Evolutionary conservation across 345 rosid genomes (phyloP).

Genomic region (Eucalyptus pauciflora): DNA sequence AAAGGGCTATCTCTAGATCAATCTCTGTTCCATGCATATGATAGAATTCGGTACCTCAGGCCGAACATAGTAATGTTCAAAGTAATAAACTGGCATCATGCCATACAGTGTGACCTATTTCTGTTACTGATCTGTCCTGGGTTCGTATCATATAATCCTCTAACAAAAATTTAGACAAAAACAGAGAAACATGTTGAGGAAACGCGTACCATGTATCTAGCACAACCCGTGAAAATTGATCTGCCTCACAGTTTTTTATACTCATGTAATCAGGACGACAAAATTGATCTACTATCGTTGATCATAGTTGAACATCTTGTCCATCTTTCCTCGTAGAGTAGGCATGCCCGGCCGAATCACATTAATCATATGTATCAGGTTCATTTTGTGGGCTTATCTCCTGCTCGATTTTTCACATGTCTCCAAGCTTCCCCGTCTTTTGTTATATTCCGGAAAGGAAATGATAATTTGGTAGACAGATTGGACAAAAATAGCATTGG

Average conservation of each 20-base stretch:
- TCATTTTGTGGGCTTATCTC: background rate
- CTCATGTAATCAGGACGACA: background rate
- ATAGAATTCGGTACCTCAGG: background rate
- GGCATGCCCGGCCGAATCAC: background rate
- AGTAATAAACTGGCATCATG: background rate
- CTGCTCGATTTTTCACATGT: background rate
- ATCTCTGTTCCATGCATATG: background rate
- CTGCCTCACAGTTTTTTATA: too few relatives aligned
- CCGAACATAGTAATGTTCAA: background rate
- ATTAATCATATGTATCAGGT: background rate
- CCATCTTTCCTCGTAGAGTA: background rate
- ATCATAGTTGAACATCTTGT: background rate
- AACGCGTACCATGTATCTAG: background rate
- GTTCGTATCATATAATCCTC: background rate
- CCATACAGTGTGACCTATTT: background rate
- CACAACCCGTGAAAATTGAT: background rate
- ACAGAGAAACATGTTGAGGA: background rate
- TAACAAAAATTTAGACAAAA: background rate
- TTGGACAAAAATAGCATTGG: background rate
- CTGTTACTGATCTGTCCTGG: background rate
- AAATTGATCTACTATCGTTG: background rate
- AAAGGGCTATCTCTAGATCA: slow-evolving; percentile 7
- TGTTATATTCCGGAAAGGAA: background rate
- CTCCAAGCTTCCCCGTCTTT: background rate
- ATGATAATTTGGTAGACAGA: background rate